phyloP scores from a whole-genome alignment of 1,139 yeast species.

The Yamadazyma triangularis region DNA sequence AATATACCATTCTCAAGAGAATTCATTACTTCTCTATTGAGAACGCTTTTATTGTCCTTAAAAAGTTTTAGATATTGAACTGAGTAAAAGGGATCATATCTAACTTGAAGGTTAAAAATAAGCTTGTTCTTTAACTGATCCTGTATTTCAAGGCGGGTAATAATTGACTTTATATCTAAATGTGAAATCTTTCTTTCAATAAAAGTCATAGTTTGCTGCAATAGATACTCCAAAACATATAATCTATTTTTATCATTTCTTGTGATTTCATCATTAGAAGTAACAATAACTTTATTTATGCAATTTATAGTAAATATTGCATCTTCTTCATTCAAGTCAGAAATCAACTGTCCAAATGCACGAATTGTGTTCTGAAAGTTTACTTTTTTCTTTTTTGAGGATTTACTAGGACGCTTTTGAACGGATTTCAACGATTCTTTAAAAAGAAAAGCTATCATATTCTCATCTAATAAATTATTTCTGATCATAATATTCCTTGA shows the following conservation, averaged over 20 bases:
- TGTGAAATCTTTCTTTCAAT: slow-evolving; percentile 3
- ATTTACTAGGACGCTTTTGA: not conserved
- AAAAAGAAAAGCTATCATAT: slow-evolving; percentile 11
- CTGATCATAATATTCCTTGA: slow-evolving; percentile 17
- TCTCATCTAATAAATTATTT: slow-evolving; percentile 12
- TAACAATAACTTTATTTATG: slow-evolving; percentile 1
- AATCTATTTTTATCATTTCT: slow-evolving; percentile 1
- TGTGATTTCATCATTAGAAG: not conserved
- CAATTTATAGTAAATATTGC: slow-evolving; percentile 3
- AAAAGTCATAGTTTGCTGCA: slow-evolving; percentile 6
- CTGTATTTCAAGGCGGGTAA: not conserved
- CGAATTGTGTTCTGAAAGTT: slow-evolving; percentile 24
- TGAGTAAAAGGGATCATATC: slow-evolving; percentile 3
- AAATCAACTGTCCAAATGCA: slow-evolving; percentile 27
- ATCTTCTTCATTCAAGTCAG: slow-evolving; percentile 17
- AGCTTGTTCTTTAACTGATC: not conserved
- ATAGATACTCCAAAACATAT: slow-evolving; percentile 4
- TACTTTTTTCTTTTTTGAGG: slow-evolving; percentile 12
- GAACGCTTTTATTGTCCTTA: slow-evolving; percentile 4
- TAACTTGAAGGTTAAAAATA: slow-evolving; percentile 1
- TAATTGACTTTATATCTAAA: not conserved
- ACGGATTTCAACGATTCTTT: slow-evolving; percentile 1
- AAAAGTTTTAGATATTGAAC: slow-evolving; percentile 3
- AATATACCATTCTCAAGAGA: slow-evolving; percentile 10
- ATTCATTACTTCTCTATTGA: slow-evolving; percentile 5